Conservation (phyloP, 2,329 filamentous ascomycete genomes). For the Claviceps capensis region DNA sequence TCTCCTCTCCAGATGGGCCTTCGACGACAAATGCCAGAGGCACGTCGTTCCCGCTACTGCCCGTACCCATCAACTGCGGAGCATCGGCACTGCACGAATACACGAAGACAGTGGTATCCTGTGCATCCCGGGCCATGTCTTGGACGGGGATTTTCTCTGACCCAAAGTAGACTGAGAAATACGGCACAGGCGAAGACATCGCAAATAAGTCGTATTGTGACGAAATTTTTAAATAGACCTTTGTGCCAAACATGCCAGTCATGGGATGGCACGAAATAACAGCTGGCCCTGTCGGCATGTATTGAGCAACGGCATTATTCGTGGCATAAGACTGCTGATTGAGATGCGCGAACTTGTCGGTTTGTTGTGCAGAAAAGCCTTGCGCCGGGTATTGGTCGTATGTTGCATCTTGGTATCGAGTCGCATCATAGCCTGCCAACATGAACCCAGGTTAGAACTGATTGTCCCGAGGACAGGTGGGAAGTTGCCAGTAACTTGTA, state of each 20-base stretch:
- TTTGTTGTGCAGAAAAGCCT: slow-evolving; percentile 30
- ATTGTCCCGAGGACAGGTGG: not conserved
- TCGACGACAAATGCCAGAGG: slow-evolving; percentile 42
- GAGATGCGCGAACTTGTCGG: slow-evolving; percentile 37
- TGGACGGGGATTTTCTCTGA: slow-evolving; percentile 50
- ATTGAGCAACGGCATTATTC: slow-evolving; percentile 51
- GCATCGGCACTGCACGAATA: slow-evolving; percentile 63
- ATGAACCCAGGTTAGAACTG: slow-evolving; percentile 10
- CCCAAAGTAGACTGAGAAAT: slow-evolving; percentile 64
- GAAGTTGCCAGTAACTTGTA: not conserved
- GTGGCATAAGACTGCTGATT: slow-evolving; percentile 43
- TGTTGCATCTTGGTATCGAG: slow-evolving; percentile 44
- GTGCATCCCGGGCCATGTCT: slow-evolving; percentile 46
- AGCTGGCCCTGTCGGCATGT: slow-evolving; percentile 46
- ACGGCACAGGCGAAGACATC: slow-evolving; percentile 39
- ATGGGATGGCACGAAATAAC: slow-evolving; percentile 59
- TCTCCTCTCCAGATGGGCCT: slow-evolving; percentile 35
- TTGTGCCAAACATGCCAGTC: slow-evolving; percentile 54
- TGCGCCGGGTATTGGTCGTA: slow-evolving; percentile 39
- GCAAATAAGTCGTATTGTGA: slow-evolving; percentile 57
- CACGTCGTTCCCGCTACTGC: slow-evolving; percentile 35
- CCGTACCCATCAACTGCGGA: slow-evolving; percentile 44
- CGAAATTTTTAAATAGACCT: slow-evolving; percentile 59
- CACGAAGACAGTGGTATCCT: slow-evolving; percentile 46
- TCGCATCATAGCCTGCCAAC: slow-evolving; percentile 41